phyloP scores from a whole-genome alignment of 1,284 basidiomycete species.

The Ceratobasidium sp. region DNA sequence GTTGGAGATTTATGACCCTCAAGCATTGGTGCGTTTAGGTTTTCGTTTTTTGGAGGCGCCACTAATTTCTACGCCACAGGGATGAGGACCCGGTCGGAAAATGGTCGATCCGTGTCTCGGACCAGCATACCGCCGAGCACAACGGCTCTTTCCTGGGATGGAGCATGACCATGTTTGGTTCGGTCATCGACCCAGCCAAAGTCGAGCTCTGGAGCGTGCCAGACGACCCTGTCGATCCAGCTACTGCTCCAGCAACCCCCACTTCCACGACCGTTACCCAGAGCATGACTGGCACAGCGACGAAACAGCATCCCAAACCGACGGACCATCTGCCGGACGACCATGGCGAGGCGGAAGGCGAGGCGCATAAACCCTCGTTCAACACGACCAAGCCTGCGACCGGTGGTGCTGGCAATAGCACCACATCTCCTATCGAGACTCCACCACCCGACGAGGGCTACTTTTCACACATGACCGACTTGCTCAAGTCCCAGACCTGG shows the following conservation, averaged over 20 bases:
- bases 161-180: constrained; percentile 94
- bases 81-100: constrained; percentile 92
- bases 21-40: constrained; percentile 86
- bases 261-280: constrained; percentile 46
- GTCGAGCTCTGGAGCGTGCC: constrained; percentile 62
- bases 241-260: constrained; percentile 47
- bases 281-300: constrained; percentile 49
- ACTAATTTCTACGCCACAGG: constrained; percentile 59
- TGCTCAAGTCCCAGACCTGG: constrained; percentile 83
- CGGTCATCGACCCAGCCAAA: constrained; percentile 75
- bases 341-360: constrained; percentile 74
- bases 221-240: constrained; percentile 49
- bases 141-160: constrained; percentile 89
- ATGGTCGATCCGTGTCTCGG: constrained; percentile 89
- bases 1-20: constrained; percentile 97
- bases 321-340: constrained; percentile 88
- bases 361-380: constrained; percentile 72
- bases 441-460: constrained; percentile 81
- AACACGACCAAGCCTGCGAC: constrained; percentile 48
- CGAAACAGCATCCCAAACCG: constrained; percentile 78
- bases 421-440: constrained; percentile 16
- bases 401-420: constrained; percentile 47
- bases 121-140: constrained; percentile 67
- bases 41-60: background rate
- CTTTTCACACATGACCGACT: constrained; percentile 81